Evolutionary conservation across 768 basidiomycete genomes (phyloP), one percentile per base, ranked within the genome.

Genomic region (Hirschioporus abietinus): DNA sequence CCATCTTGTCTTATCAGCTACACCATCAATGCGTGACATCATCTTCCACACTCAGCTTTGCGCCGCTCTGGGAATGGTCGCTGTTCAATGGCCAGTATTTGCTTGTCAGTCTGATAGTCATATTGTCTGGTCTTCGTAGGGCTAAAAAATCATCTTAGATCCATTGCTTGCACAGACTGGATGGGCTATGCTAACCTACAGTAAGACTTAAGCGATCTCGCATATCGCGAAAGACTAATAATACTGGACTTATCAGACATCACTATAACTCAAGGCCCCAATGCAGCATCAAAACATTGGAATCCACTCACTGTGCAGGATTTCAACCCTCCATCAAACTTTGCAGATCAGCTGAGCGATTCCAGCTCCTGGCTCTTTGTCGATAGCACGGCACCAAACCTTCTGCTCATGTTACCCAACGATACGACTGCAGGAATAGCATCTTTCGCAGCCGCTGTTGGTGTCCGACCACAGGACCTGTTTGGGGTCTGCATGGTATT

Each of bases 11-110:
- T 23, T 30, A 67, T 2, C 68, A 95, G 95, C 90, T 71, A 96
- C 97, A 0, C 96, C 97, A 1, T 93, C 94, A 7, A 79, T 96
- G 78, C 83, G 95, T 64, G 97, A 99, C 76, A 84, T 99, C 63
- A 84, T 98, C 63, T 91, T 94, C 76, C 94, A 96, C 72, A 92
- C 95, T 0, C 95, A 97, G 70, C 98, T 92, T 91, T 93, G 91
- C 75, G 85, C 93, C 57, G 85, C 89, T 35, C 80, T 99, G 17
- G 88, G 88, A 35, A 96, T 97, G 92, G 88, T 99, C 65, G 93
- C 96, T 35, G 94, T 99, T 24, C 84, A 93, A 74, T 99, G 96
- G 96, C 96, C 97, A 0, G 81, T 82, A 18, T 98, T 96, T 76
- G 84, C 90, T 68, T 99, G 95, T 95, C 71, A 70, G 91, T 83